Evolutionary conservation across 208 protist species (phyloP), one percentile per base, ranked within the genome.

Genomic region (Naegleria lovaniensis): DNA sequence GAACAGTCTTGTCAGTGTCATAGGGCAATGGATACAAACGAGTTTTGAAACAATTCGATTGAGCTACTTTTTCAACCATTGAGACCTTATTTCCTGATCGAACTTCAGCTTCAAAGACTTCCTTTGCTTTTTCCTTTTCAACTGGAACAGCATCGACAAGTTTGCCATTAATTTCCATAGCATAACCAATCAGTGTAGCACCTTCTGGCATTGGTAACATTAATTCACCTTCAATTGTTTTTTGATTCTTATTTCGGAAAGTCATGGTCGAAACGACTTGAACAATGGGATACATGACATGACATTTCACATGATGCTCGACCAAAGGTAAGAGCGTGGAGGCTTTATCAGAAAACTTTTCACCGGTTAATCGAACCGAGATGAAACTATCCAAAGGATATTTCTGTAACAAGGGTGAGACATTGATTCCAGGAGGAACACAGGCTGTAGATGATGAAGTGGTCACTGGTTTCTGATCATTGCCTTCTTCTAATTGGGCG

Each of bases 91-190:
- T 39, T 33, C n/a, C 16, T 33, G 67, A 79, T 52, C 29, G 5
- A 13, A 89, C 85, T 40, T 89, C 85, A n/a, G 55, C 11, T 67
- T 89, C 85, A 67, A 89, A 89, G 67, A 67, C 19, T n/a, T 33
- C 5, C 40, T 89, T 89, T 55, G 85, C 85, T 29, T 89, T 89
- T 40, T 89, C 85, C 22, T 89, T 89, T 67, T 89, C 48, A 39
- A 89, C 36, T 40, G 48, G 41, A n/a, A 67, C 19, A 67, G 85
- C 85, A 67, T 89, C 85, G 40, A 58, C 7, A 9, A 89, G 3
- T 41, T 41, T 22, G 9, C n/a, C 43, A 40, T 89, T 29, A 0
- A 89, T 48, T 25, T 89, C 85, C 48, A 89, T 33, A 38, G 48
- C 85, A 67, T 67, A 89, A 41, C 85, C 48, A 41, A 16, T 40